These are phyloP conservation scores for Sphagnum magellanicum DNA, from an alignment of 228 moss, liverwort and hornwort genomes.

Conservation along the genomic window DNA sequence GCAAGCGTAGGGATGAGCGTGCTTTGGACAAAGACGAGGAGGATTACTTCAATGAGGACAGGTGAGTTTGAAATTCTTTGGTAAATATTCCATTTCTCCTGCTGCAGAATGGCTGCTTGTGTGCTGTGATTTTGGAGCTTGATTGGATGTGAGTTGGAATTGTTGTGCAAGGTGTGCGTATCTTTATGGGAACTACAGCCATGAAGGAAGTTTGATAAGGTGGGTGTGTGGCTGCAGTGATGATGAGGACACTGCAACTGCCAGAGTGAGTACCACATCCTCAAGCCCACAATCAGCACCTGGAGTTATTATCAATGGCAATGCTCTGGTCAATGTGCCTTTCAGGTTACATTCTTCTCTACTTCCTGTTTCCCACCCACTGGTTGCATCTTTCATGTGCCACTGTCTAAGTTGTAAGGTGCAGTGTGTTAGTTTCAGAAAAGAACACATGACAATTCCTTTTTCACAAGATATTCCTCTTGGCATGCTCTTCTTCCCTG, in stretches of 20 bases:
- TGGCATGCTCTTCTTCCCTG: too few species aligned
- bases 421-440: too few species aligned
- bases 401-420: too few species aligned
- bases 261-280: slow-evolving; percentile 17
- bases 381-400: background rate
- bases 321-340: slow-evolving; percentile 25
- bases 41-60: slow-evolving; percentile 56
- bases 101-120: background rate
- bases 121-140: background rate
- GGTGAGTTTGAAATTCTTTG: slow-evolving; percentile 5
- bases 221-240: slow-evolving; percentile 19
- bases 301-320: slow-evolving; percentile 29
- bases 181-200: background rate
- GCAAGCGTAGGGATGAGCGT: slow-evolving; percentile 46
- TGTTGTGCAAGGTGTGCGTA: background rate
- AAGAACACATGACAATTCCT: too few species aligned
- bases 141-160: background rate
- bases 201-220: background rate
- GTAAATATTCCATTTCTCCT: background rate
- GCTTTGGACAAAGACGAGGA: slow-evolving; percentile 56
- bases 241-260: slow-evolving; percentile 47
- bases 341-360: slow-evolving; percentile 23
- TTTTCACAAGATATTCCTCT: too few species aligned
- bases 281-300: slow-evolving; percentile 5
- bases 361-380: slow-evolving; percentile 1